Evolutionary conservation across 1,139 yeast genomes (phyloP).

Genomic region (Protomyces inouyei): DNA sequence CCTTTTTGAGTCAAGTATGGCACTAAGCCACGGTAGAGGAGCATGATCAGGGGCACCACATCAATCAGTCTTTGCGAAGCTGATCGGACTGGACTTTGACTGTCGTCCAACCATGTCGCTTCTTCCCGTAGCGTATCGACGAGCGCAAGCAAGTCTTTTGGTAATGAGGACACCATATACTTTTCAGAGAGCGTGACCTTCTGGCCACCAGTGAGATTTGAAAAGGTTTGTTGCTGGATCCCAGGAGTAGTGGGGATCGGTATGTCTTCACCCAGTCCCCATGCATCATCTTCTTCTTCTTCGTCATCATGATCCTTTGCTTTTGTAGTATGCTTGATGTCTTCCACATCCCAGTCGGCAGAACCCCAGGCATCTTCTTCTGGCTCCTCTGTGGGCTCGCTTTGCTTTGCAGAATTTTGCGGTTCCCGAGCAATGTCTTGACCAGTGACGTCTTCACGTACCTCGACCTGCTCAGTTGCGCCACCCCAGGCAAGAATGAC

Average conservation of each 20-base stretch:
- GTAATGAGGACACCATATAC: constrained; percentile 11
- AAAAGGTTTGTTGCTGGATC: not conserved
- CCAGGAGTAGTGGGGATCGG: not conserved
- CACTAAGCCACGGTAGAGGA: constrained; percentile 1
- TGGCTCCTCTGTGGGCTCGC: not conserved
- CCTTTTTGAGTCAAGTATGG: constrained; percentile 2
- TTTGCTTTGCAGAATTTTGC: not conserved
- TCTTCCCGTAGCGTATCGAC: not conserved
- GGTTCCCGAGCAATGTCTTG: not conserved
- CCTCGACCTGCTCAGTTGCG: constrained; percentile 1
- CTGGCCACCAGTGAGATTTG: not conserved
- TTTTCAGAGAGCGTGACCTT: not conserved
- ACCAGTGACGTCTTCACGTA: constrained; percentile 6
- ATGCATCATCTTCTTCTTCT: not conserved
- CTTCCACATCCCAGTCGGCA: not conserved
- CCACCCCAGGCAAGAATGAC: constrained; percentile 12
- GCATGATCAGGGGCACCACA: not conserved
- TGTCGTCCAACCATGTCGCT: not conserved
- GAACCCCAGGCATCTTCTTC: constrained; percentile 18
- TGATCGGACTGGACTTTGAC: not conserved
- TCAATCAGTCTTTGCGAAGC: not conserved
- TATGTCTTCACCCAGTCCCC: not conserved
- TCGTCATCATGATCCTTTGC: not conserved
- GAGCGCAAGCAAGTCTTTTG: constrained; percentile 1
- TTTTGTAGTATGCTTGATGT: not conserved